phyloP scores from a whole-genome alignment of 495 filamentous ascomycete genomes.

The Hypoxylon intermedium region DNA sequence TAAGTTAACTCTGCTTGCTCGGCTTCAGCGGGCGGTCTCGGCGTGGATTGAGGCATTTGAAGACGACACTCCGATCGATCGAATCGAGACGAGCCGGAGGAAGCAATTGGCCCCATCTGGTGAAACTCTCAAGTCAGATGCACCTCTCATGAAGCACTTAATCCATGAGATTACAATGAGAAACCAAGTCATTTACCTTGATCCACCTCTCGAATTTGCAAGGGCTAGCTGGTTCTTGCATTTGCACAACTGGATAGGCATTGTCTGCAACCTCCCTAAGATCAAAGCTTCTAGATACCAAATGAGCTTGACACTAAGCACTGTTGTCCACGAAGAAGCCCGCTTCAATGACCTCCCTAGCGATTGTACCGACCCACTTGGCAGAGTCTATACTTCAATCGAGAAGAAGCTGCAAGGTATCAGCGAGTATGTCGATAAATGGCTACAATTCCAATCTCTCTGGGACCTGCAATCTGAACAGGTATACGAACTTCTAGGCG shows the following conservation, averaged over 20 bases:
- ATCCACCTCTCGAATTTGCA: conserved; percentile 89
- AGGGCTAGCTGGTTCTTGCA: conserved; percentile 93
- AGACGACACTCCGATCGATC: conserved; percentile 61
- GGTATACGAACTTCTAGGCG: conserved; percentile 88
- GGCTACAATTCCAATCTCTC: conserved; percentile 97
- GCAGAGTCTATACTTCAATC: conserved; percentile 77
- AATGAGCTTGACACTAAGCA: conserved; percentile 72
- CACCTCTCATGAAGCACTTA: conserved; percentile 69
- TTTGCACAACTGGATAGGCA: conserved; percentile 89
- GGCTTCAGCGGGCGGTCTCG: conserved; percentile 79
- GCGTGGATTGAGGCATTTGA: conserved; percentile 87
- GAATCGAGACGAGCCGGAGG: conserved; percentile 46
- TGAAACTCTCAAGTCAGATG: conserved; percentile 49
- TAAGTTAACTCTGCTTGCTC: conserved; percentile 73
- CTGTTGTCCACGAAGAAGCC: conserved; percentile 67
- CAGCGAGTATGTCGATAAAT: conserved; percentile 87
- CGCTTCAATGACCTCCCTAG: conserved; percentile 88
- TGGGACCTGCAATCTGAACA: conserved; percentile 98
- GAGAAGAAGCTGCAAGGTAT: conserved; percentile 80
- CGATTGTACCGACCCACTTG: conserved; percentile 76
- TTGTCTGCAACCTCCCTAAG: conserved; percentile 88
- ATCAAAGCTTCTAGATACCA: conserved; percentile 95
- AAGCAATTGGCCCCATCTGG: conserved; percentile 50
- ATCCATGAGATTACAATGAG: conserved; percentile 93
- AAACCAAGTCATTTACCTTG: conserved; percentile 94